These are phyloP conservation scores for Hypsizygus marmoreus DNA, from an alignment of 768 basidiomycete genomes.

Conservation along the genomic window DNA sequence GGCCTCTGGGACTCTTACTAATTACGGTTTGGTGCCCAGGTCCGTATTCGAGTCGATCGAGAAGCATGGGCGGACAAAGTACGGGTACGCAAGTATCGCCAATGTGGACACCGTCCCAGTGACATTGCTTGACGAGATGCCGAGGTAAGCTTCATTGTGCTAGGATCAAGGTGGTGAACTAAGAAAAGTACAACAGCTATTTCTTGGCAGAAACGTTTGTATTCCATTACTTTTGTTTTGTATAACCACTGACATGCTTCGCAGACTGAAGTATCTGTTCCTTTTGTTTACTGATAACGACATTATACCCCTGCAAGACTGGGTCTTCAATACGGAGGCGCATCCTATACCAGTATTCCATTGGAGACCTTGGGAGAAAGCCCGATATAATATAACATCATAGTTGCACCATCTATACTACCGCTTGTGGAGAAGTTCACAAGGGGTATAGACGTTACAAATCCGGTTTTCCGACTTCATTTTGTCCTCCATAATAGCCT, in stretches of 20 bases:
- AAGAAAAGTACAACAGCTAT: constrained; percentile 28
- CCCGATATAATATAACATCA: constrained; percentile 39
- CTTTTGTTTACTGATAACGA: constrained; percentile 69
- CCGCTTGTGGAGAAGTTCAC: no score
- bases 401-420: no score
- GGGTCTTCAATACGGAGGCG: constrained; percentile 70
- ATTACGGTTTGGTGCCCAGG: constrained; percentile 20
- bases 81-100: constrained; percentile 48
- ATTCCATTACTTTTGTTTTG: background rate
- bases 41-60: constrained; percentile 50
- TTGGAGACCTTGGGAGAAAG: constrained; percentile 60
- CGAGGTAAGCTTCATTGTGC: constrained; percentile 39
- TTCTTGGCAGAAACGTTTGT: constrained; percentile 48
- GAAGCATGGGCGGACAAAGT: constrained; percentile 41
- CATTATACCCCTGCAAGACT: constrained; percentile 49
- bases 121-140: constrained; percentile 47
- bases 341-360: constrained; percentile 78
- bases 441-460: no score
- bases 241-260: background rate
- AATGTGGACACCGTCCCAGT: constrained; percentile 36
- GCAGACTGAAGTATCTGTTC: constrained; percentile 69
- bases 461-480: no score
- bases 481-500: no score
- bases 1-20: no score
- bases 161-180: background rate